Base-by-base conservation (phyloP, 2,329 filamentous ascomycete genomes). In the Fusarium pseudograminearum region DNA sequence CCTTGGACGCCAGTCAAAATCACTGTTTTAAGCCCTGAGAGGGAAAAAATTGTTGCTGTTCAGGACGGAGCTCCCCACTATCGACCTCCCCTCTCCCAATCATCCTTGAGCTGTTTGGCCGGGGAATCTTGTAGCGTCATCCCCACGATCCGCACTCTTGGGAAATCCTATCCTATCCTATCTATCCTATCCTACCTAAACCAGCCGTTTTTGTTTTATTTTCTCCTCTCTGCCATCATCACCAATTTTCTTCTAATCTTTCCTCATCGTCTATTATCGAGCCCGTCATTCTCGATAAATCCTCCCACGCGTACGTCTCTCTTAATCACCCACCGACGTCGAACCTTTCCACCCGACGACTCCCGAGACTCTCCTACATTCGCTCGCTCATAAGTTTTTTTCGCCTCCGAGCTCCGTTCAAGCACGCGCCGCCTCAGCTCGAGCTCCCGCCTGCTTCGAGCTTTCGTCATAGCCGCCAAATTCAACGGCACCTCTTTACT, bases 111-210 rank as follows among this genome's bases (percentile, higher is more conserved):
- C 57, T 72, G 52, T 59, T 54, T 62, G 53, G 48, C 67, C 52
- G 58, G 61, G 69, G 63, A 74, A 64, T 62, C 69, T 62, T 74
- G 71, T 65, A 74, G 70, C 72, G 73, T 74, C 73, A 75, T 75
- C 72, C 73, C 73, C 70, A 75, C 72, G 73, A 75, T 75, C 68
- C 72, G 67, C 61, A 52, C 68, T 69, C 64, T 60, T 71, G 71
- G 70, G 71, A 69, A 74, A 73, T 71, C 56, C 51, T 66, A 65
- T 70, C 52, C 61, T 64, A 54, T 66, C 28, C 48, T 51, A 51
- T 51, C 47, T 38, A 51, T 51, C 22, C 33, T 38, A 51, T 40
- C 47, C 47, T 40, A 40, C 47, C 47, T 51, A 34, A 41, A 52
- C 47, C 65, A 56, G 55, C 52, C 65, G 51, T 69, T 50, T 48